phyloP scores from a whole-genome alignment of 1,139 yeast species.

The Suhomyces bokatorum region DNA sequence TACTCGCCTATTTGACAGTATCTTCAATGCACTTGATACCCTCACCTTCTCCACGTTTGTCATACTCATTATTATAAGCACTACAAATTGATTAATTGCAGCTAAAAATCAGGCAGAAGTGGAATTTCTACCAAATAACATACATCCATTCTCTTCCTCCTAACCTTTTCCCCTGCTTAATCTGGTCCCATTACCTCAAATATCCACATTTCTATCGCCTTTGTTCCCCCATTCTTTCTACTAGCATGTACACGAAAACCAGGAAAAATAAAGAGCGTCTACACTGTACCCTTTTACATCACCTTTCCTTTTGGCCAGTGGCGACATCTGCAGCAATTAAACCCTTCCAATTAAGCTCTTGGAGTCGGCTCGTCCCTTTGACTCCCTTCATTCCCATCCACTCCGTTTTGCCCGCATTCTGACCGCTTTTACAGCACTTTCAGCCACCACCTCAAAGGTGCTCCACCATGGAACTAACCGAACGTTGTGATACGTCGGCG shows the following conservation, averaged over 20 bases:
- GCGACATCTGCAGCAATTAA: no score
- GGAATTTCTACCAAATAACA: no score
- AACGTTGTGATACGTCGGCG: conserved; percentile 8
- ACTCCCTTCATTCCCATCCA: neutral
- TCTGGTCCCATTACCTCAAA: neutral
- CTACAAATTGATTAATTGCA: no score
- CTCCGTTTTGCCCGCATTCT: neutral
- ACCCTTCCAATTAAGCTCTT: no score
- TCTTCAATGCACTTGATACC: no score
- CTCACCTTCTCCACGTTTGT: neutral
- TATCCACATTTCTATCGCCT: neutral
- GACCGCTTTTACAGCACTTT: neutral
- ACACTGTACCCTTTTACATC: neutral
- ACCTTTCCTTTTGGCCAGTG: neutral
- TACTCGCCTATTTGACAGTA: no score
- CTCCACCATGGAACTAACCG: conserved; percentile 5
- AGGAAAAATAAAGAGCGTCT: neutral
- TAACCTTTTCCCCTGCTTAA: neutral
- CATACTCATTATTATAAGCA: neutral
- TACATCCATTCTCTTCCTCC: neutral
- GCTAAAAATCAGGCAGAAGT: no score
- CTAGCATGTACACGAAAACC: neutral
- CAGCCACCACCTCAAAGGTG: neutral
- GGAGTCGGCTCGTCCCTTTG: no score
- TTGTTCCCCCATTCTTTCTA: neutral